Conservation (phyloP, 2,329 filamentous ascomycete species). For the Aspergillus fumigatiaffinis region DNA sequence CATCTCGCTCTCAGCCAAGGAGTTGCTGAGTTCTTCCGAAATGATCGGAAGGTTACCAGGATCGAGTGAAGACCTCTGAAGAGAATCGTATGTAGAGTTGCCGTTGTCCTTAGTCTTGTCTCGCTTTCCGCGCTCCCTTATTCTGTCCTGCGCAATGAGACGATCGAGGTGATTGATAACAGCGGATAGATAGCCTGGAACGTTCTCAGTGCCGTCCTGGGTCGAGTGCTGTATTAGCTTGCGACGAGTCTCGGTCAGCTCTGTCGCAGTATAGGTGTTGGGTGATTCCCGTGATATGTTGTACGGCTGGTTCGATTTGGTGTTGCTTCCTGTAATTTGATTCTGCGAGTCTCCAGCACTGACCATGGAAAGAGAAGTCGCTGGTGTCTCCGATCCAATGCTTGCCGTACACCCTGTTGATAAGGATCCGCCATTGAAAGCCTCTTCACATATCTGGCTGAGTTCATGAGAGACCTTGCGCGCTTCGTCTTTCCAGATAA, state of each 20-base stretch:
- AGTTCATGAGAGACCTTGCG: constrained; percentile 80
- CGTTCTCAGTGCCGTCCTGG: constrained; percentile 41
- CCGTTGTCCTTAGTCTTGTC: constrained; percentile 5
- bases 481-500: constrained; percentile 69
- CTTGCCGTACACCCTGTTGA: constrained; percentile 48
- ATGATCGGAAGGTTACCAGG: constrained; percentile 45
- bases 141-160: constrained; percentile 46
- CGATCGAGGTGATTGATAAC: constrained; percentile 59
- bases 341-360: constrained; percentile 25
- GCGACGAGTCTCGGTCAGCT: constrained; percentile 56
- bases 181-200: constrained; percentile 52
- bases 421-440: constrained; percentile 69
- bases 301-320: constrained; percentile 39
- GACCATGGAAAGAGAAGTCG: constrained; percentile 41
- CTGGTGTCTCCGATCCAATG: constrained; percentile 49
- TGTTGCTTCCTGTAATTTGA: constrained; percentile 12
- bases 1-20: constrained; percentile 7
- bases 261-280: constrained; percentile 51
- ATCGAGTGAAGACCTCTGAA: constrained; percentile 14
- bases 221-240: constrained; percentile 52
- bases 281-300: constrained; percentile 42
- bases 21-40: constrained; percentile 43
- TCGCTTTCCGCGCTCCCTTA: constrained; percentile 2
- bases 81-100: constrained; percentile 14
- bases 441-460: constrained; percentile 86